Evolutionary conservation across 2,329 filamentous ascomycete genomes (phyloP).

Genomic region (Ophiostoma montium): DNA sequence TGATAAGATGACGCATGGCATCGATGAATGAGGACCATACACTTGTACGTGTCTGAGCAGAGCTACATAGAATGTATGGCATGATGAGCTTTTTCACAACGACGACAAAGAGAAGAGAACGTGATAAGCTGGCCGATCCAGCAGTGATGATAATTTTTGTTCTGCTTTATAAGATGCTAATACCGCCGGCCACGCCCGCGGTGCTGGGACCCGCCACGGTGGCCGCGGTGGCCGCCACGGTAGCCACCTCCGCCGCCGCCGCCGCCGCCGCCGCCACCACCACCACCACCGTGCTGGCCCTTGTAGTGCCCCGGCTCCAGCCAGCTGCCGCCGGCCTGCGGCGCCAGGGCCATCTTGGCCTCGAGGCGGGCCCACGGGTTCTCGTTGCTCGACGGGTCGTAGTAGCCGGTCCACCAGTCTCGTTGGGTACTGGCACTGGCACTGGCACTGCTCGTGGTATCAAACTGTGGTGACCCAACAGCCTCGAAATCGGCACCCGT

Average conservation of each 20-base stretch:
- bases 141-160: too few species aligned
- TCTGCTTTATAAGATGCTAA: not conserved
- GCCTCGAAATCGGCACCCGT: not conserved
- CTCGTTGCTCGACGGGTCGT: conserved; percentile 52
- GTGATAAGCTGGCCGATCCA: too few species aligned
- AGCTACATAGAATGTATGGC: too few species aligned
- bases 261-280: not conserved
- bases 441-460: too few species aligned
- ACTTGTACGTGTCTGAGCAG: too few species aligned
- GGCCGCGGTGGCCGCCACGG: not conserved
- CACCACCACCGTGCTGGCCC: not conserved
- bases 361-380: conserved; percentile 58
- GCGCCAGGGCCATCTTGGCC: conserved; percentile 26
- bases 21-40: too few species aligned
- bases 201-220: not conserved
- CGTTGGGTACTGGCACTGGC: too few species aligned
- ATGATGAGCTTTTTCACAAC: too few species aligned
- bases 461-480: not conserved
- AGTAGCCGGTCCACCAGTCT: conserved; percentile 55
- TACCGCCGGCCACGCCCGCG: not conserved
- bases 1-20: too few species aligned
- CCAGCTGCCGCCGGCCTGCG: conserved; percentile 33
- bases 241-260: not conserved
- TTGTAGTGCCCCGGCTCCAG: conserved; percentile 13
- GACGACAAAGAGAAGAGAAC: too few species aligned